These are phyloP conservation scores for Myxozyma sirexii DNA, from an alignment of 805 yeast genomes.

Conservation along the genomic window DNA sequence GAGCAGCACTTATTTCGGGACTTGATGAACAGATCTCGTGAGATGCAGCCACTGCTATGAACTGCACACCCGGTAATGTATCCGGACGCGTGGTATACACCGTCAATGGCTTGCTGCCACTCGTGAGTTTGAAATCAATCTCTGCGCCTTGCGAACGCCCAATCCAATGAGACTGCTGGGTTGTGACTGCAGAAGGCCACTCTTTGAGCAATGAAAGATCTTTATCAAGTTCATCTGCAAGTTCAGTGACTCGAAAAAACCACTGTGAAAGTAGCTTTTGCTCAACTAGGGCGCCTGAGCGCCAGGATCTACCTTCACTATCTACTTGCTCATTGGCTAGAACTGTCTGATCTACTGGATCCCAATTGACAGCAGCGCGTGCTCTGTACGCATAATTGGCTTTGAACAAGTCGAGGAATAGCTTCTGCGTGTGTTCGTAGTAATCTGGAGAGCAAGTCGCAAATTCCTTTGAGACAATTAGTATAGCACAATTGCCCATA, in stretches of 20 bases:
- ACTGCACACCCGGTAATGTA: constrained; percentile 81
- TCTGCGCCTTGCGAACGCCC: constrained; percentile 85
- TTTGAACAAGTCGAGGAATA: constrained; percentile 72
- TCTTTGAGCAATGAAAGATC: constrained; percentile 64
- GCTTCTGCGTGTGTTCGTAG: constrained; percentile 89
- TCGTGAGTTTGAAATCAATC: constrained; percentile 50
- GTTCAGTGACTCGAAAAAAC: constrained; percentile 88
- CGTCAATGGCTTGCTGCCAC: constrained; percentile 42
- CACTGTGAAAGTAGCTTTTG: constrained; percentile 81
- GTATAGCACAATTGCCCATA: not conserved
- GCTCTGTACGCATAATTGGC: constrained; percentile 83
- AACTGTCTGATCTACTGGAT: constrained; percentile 92
- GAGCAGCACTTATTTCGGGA: constrained; percentile 52
- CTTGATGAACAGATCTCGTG: constrained; percentile 59
- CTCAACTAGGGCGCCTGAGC: constrained; percentile 95
- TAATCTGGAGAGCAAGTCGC: constrained; percentile 85
- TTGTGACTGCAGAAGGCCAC: constrained; percentile 89
- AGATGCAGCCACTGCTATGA: constrained; percentile 71
- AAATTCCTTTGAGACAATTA: constrained; percentile 55
- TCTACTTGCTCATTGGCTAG: constrained; percentile 97
- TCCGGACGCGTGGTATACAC: constrained; percentile 91
- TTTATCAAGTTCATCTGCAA: constrained; percentile 63
- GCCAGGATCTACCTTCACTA: constrained; percentile 87
- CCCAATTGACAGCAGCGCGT: constrained; percentile 94
- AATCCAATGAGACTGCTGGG: constrained; percentile 94